phyloP scores from a whole-genome alignment of 78 protist genomes.

The Anaeramoeba flamelloides region DNA sequence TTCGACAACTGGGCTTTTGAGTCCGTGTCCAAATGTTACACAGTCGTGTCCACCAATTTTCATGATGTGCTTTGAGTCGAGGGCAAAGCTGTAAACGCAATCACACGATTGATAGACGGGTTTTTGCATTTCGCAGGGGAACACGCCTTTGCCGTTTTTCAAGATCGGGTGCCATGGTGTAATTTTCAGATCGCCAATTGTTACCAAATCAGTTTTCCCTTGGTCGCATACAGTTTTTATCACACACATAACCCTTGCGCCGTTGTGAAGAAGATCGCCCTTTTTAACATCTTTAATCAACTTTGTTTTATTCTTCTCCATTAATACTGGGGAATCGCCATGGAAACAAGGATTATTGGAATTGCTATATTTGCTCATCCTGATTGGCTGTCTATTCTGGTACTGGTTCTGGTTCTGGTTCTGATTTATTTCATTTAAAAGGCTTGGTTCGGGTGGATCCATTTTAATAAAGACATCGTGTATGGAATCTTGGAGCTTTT shows the following conservation, averaged over 20 bases:
- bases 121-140: conserved; percentile 22
- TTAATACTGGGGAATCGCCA: conserved; percentile 25
- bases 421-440: not conserved
- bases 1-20: not conserved
- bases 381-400: conserved; percentile 9
- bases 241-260: conserved; percentile 14
- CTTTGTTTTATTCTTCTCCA: conserved; percentile 11
- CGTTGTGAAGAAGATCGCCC: conserved; percentile 23
- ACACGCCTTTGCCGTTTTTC: conserved; percentile 20
- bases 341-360: conserved; percentile 22
- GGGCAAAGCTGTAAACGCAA: not conserved
- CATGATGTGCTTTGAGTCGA: not conserved
- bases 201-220: conserved; percentile 17
- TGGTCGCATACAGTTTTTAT: conserved; percentile 1
- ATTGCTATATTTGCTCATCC: conserved; percentile 25
- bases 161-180: conserved; percentile 46
- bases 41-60: not conserved
- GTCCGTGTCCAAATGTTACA: not conserved
- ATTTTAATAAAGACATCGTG: conserved; percentile 32
- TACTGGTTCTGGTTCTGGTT: not conserved
- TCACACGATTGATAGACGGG: not conserved
- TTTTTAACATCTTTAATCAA: conserved; percentile 1
- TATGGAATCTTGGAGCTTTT: conserved; percentile 19
- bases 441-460: conserved; percentile 42
- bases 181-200: conserved; percentile 31